A percentile compares a stretch with the other conserved stretches of the same genome.
phyloP scores from a whole-genome alignment of 768 basidiomycete species.

The Dentipellis fragilis region DNA sequence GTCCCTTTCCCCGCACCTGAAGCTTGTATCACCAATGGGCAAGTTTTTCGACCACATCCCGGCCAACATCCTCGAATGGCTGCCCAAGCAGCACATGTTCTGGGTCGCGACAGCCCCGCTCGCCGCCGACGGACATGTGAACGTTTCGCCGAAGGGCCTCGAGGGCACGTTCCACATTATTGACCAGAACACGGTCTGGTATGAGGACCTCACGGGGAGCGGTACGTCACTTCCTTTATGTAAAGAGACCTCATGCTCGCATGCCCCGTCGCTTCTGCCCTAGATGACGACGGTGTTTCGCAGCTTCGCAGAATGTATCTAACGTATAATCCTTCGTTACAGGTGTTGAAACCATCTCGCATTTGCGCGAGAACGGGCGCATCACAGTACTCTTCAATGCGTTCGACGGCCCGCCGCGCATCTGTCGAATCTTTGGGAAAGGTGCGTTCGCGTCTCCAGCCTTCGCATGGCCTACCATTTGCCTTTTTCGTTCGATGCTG shows the following conservation, averaged over 20 bases:
- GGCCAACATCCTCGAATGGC: constrained; percentile 42
- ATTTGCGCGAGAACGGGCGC: constrained; percentile 52
- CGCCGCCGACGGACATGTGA: constrained; percentile 45
- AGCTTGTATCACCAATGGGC: neutral
- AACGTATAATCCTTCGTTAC: neutral
- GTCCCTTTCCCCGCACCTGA: too few relatives aligned
- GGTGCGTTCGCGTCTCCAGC: constrained; percentile 23
- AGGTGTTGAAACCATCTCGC: constrained; percentile 52
- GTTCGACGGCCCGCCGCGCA: constrained; percentile 49
- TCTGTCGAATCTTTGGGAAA: constrained; percentile 49
- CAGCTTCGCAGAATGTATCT: neutral
- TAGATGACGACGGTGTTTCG: too few relatives aligned
- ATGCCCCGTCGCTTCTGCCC: neutral
- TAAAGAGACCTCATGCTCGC: neutral
- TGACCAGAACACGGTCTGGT: constrained; percentile 50
- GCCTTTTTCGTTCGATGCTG: neutral
- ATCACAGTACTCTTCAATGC: constrained; percentile 54
- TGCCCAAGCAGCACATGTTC: constrained; percentile 53
- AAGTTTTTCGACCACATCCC: constrained; percentile 50
- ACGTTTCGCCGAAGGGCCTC: constrained; percentile 58
- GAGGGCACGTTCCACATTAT: constrained; percentile 52
- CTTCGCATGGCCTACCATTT: too few relatives aligned
- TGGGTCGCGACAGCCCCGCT: constrained; percentile 66
- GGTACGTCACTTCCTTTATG: constrained; percentile 31
- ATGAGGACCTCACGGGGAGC: constrained; percentile 64